Base-by-base conservation (phyloP, 23 red algal species). In the Cyanidiococcus yangmingshanensis region DNA sequence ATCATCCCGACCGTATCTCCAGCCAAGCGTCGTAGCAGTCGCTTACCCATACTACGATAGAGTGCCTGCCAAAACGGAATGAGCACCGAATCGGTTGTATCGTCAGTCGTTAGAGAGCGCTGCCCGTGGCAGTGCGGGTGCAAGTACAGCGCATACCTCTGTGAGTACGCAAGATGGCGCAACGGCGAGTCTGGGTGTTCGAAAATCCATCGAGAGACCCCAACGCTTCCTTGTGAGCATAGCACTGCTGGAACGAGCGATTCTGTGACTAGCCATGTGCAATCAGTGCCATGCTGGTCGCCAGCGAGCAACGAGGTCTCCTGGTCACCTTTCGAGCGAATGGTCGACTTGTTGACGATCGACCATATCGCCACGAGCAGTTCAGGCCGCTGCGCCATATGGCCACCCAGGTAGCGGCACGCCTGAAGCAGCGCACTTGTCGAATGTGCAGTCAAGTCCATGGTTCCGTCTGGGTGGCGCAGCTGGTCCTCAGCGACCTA, bases 371-470 rank as follows among this genome's bases (percentile, higher is more conserved):
- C n/a, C 21, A 27, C 7, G 63, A 71, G 27, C 7, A 71, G 63
- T 29, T 71, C n/a, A 3, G 63, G 63, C 3, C 63, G 63, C 63
- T 71, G 63, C 7, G 27, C 63, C 3, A 71, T 7, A 71, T 71
- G 21, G 27, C 63, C 63, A 35, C 63, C 63, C 16, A 71, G 63
- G 12, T 17, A 30, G 21, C n/a, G n/a, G 3, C 63, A 54, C 7
- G 21, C 45, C 7, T 21, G 45, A 54, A 54, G 45, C 7, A 54
- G 45, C 45, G 21, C n/a, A n/a, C n/a, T n/a, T n/a, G n/a, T n/a
- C n/a, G n/a, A n/a, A n/a, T n/a, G n/a, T n/a, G n/a, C n/a, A n/a
- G n/a, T n/a, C n/a, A n/a, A n/a, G n/a, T n/a, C n/a, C n/a, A n/a
- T n/a, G n/a, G n/a, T n/a, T n/a, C n/a, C n/a, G n/a, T n/a, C n/a